Conservation (phyloP, 2,329 filamentous ascomycete species). For the Diaporthe citrichinensis region DNA sequence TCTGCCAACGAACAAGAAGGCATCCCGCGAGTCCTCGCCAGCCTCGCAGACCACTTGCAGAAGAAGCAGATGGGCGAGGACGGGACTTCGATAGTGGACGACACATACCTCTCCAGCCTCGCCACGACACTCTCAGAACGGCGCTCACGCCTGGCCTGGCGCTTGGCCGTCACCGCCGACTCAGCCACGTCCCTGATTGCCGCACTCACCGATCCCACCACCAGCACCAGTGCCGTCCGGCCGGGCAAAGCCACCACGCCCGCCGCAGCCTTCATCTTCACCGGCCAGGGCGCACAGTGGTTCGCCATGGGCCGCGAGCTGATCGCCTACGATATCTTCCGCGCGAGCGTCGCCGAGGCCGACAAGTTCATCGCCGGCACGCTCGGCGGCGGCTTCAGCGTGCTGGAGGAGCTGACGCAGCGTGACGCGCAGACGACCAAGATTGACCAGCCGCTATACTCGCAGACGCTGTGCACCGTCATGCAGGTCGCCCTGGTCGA, state of each 20-base stretch:
- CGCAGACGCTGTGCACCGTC: slow-evolving; percentile 50
- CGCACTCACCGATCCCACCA: slow-evolving; percentile 25
- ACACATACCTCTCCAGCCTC: slow-evolving; percentile 35
- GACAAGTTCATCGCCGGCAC: slow-evolving; percentile 24
- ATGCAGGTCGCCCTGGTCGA: slow-evolving; percentile 54
- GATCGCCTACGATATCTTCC: slow-evolving; percentile 44
- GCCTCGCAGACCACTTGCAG: slow-evolving; percentile 31
- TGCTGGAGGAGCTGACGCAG: slow-evolving; percentile 47
- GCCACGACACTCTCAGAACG: slow-evolving; percentile 37
- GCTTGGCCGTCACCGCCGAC: slow-evolving; percentile 36
- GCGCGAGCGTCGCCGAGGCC: slow-evolving; percentile 34
- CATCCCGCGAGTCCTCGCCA: slow-evolving; percentile 33
- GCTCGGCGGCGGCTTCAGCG: slow-evolving; percentile 27
- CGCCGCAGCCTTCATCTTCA: slow-evolving; percentile 48
- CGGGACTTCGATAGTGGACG: background rate
- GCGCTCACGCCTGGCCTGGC: slow-evolving; percentile 37
- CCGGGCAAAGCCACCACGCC: slow-evolving; percentile 28
- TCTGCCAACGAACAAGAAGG: slow-evolving; percentile 35
- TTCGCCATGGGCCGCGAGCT: slow-evolving; percentile 47
- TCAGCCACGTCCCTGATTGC: slow-evolving; percentile 21
- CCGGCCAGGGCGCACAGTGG: slow-evolving; percentile 54
- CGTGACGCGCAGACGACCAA: slow-evolving; percentile 42
- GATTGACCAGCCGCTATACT: slow-evolving; percentile 48
- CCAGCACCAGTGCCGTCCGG: slow-evolving; percentile 24
- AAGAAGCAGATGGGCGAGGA: slow-evolving; percentile 28